These are phyloP conservation scores for Saccharomyces hybrid DNA, from an alignment of 1,139 yeast genomes.

Conservation along the genomic window DNA sequence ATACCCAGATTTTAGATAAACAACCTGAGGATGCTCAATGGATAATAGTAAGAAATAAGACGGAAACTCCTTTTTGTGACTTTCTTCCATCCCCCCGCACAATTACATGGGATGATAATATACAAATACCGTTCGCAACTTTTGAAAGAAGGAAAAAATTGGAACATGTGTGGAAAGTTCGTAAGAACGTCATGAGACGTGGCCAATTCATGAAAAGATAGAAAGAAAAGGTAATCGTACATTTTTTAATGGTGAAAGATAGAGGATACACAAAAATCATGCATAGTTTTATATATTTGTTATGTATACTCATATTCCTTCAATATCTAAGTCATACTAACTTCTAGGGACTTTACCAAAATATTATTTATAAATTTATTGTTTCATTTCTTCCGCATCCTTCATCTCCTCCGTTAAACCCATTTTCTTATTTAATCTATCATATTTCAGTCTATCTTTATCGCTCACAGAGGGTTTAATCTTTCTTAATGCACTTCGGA, in stretches of 20 bases:
- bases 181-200: slow-evolving; percentile 57
- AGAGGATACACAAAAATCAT: background rate
- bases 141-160: slow-evolving; percentile 38
- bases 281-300: background rate
- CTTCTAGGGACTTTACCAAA: background rate
- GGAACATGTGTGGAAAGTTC: slow-evolving; percentile 55
- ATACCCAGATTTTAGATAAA: slow-evolving; percentile 2
- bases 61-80: slow-evolving; percentile 51
- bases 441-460: slow-evolving; percentile 72
- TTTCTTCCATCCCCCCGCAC: slow-evolving; percentile 30
- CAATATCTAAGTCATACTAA: background rate
- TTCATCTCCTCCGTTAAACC: slow-evolving; percentile 42
- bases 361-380: background rate
- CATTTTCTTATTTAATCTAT: slow-evolving; percentile 49
- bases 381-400: background rate
- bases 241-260: background rate
- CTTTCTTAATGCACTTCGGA: slow-evolving; percentile 58
- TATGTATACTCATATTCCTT: background rate
- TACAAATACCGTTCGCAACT: slow-evolving; percentile 45
- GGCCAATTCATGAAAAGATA: slow-evolving; percentile 30
- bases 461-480: slow-evolving; percentile 92
- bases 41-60: slow-evolving; percentile 55
- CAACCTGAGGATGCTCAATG: slow-evolving; percentile 33
- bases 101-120: slow-evolving; percentile 13
- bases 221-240: background rate